Evolutionary conservation across 1,284 basidiomycete genomes (phyloP).

Genomic region (Veloboletus limbatus): DNA sequence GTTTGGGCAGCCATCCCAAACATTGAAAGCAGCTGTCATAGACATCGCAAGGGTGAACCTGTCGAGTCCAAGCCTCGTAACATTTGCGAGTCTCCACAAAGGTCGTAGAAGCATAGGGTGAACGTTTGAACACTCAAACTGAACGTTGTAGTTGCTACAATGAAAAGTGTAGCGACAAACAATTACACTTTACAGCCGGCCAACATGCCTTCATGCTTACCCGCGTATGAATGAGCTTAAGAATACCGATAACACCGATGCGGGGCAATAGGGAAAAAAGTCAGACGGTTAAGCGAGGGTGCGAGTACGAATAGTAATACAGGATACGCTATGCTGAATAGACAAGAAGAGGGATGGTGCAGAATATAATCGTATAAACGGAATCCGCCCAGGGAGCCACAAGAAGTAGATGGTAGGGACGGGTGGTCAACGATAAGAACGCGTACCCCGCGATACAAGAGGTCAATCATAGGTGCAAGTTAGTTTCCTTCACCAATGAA

Average conservation of each 20-base stretch:
- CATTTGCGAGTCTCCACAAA: conserved; percentile 8
- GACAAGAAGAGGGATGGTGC: conserved; percentile 5
- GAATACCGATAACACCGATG: too few species aligned
- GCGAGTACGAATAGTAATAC: conserved; percentile 9
- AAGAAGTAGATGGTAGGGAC: conserved; percentile 6
- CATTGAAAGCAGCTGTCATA: conserved; percentile 25
- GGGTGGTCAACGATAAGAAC: neutral
- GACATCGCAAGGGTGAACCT: conserved; percentile 16
- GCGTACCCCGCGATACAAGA: neutral
- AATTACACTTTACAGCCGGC: too few species aligned
- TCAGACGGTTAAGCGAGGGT: neutral
- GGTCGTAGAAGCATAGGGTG: neutral
- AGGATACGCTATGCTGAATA: conserved; percentile 10
- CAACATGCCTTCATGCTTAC: too few species aligned
- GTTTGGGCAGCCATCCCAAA: conserved; percentile 54
- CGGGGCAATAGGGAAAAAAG: too few species aligned
- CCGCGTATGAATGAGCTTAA: too few species aligned
- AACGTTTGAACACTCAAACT: conserved; percentile 6
- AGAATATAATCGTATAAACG: conserved; percentile 11
- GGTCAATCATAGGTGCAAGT: conserved; percentile 2
- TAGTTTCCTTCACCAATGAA: conserved; percentile 5
- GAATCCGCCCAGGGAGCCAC: neutral
- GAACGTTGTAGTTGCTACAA: too few species aligned
- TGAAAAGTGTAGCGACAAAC: too few species aligned
- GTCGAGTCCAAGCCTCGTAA: conserved; percentile 3